A percentile compares a stretch with the other conserved stretches of the same genome.
Conservation (phyloP, 2,329 filamentous ascomycete species). For the Colletotrichum sp. region DNA sequence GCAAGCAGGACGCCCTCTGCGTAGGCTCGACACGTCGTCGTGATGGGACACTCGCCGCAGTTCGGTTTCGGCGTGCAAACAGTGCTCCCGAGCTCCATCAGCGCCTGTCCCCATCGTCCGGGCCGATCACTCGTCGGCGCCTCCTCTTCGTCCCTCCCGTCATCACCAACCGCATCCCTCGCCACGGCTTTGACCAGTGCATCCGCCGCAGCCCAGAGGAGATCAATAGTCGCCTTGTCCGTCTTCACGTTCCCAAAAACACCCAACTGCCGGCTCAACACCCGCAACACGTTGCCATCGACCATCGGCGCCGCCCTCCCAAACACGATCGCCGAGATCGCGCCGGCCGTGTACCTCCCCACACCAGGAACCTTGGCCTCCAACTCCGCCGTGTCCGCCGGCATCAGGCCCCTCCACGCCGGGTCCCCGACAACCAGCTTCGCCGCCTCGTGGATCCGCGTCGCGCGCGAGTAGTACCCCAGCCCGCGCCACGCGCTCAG, state of each 20-base stretch:
- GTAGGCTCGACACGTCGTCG: constrained; percentile 55
- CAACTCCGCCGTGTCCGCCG: constrained; percentile 48
- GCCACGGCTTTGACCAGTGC: constrained; percentile 59
- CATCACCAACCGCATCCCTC: constrained; percentile 32
- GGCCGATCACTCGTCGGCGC: constrained; percentile 52
- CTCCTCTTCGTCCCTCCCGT: constrained; percentile 19
- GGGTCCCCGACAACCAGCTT: constrained; percentile 51
- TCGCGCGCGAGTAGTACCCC: constrained; percentile 70
- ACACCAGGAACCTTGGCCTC: constrained; percentile 62
- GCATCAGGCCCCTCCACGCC: constrained; percentile 52
- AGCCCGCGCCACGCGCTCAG: constrained; percentile 64
- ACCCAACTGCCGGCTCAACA: constrained; percentile 65
- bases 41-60: constrained; percentile 57
- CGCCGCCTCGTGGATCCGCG: constrained; percentile 62
- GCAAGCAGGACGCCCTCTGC: constrained; percentile 47
- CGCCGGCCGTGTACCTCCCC: constrained; percentile 67
- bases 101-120: constrained; percentile 66
- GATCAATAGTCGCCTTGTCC: constrained; percentile 56
- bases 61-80: constrained; percentile 65
- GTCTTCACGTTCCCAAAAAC: constrained; percentile 62
- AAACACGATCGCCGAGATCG: constrained; percentile 67
- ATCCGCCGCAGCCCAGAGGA: constrained; percentile 64
- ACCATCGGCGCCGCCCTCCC: constrained; percentile 65
- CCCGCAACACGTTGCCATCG: constrained; percentile 67
- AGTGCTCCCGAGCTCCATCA: constrained; percentile 71